These are phyloP conservation scores for Gyromitra esculenta DNA, from an alignment of 2,329 filamentous ascomycete genomes.

Conservation along the genomic window DNA sequence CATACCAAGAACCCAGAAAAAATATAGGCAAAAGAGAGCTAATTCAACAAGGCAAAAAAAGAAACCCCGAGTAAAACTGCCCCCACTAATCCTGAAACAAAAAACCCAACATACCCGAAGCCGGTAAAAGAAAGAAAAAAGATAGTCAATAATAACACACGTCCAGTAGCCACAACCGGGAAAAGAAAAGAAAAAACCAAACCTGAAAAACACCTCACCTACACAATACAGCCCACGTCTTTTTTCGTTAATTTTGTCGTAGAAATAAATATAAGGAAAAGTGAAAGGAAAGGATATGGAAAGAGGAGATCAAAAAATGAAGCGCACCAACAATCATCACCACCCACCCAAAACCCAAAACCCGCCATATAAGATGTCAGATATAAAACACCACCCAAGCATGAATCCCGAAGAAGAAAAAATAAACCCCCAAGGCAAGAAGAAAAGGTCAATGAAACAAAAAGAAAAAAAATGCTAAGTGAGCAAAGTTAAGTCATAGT, in stretches of 20 bases:
- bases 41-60: conserved; percentile 32
- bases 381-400: conserved; percentile 47
- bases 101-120: conserved; percentile 48
- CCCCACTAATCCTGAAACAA: conserved; percentile 33
- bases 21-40: conserved; percentile 41
- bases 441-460: conserved; percentile 46
- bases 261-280: conserved; percentile 53
- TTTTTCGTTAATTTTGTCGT: conserved; percentile 52
- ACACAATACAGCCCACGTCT: conserved; percentile 47
- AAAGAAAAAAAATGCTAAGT: conserved; percentile 44
- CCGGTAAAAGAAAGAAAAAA: conserved; percentile 31
- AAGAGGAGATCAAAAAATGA: conserved; percentile 50
- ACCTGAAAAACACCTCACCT: conserved; percentile 43
- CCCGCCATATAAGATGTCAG: conserved; percentile 51
- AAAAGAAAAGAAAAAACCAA: conserved; percentile 33
- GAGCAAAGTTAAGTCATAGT: conserved; percentile 42
- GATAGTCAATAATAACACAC: conserved; percentile 47
- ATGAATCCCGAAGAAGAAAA: conserved; percentile 44
- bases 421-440: conserved; percentile 47
- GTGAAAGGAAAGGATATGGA: conserved; percentile 46
- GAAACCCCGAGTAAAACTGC: conserved; percentile 34
- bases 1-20: conserved; percentile 26
- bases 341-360: conserved; percentile 49
- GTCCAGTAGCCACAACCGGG: conserved; percentile 33
- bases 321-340: conserved; percentile 45